phyloP scores from a whole-genome alignment of 2,329 filamentous ascomycete species.

The Nannizzia gypsea region DNA sequence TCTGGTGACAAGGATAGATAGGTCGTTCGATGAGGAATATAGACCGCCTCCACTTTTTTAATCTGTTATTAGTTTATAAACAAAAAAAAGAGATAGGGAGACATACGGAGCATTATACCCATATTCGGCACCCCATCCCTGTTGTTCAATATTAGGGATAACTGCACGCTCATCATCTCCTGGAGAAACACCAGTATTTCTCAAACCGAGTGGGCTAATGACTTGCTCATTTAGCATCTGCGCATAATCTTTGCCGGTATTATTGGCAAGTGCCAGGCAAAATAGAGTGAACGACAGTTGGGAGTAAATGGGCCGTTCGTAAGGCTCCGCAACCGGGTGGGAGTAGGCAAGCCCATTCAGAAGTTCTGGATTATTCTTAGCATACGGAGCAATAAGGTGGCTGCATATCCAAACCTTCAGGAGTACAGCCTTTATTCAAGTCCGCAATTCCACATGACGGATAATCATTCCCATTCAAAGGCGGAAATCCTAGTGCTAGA shows the following conservation, averaged over 20 bases:
- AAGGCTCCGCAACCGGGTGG: slow-evolving; percentile 22
- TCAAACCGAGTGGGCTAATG: slow-evolving; percentile 18
- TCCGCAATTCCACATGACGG: slow-evolving; percentile 28
- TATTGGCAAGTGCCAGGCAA: slow-evolving; percentile 23
- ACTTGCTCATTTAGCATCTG: slow-evolving; percentile 19
- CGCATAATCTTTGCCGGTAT: slow-evolving; percentile 19
- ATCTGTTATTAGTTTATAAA: background rate
- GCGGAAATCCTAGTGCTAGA: slow-evolving; percentile 28
- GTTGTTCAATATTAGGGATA: slow-evolving; percentile 24
- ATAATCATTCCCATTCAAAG: slow-evolving; percentile 25
- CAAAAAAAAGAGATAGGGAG: background rate
- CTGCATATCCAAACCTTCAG: slow-evolving; percentile 19
- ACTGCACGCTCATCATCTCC: slow-evolving; percentile 23
- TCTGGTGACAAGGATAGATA: slow-evolving; percentile 21
- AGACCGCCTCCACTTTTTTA: slow-evolving; percentile 25
- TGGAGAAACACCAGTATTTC: slow-evolving; percentile 20
- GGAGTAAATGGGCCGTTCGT: slow-evolving; percentile 32
- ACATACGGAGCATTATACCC: slow-evolving; percentile 25
- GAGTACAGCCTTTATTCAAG: slow-evolving; percentile 26
- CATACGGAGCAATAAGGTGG: background rate
- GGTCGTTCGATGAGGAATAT: slow-evolving; percentile 26
- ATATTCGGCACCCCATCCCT: slow-evolving; percentile 28
- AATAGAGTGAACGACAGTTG: slow-evolving; percentile 32
- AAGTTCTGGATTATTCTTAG: slow-evolving; percentile 20
- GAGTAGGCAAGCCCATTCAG: slow-evolving; percentile 22